These are phyloP conservation scores for Houttuynia cordata DNA, from an alignment of 164 flowering plant species.

Conservation along the genomic window DNA sequence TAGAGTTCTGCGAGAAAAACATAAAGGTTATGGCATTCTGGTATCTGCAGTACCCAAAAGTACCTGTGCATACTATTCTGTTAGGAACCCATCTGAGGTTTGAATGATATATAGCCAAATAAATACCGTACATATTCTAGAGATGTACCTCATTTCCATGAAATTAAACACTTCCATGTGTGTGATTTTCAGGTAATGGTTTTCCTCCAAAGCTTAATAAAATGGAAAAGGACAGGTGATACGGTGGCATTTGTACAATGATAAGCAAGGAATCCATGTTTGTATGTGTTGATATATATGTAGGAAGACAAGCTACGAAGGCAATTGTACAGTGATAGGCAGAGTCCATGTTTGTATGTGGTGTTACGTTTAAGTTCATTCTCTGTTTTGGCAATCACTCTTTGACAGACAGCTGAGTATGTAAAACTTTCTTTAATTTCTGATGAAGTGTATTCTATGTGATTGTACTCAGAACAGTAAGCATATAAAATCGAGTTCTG, in stretches of 20 bases:
- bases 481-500: no score
- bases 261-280: no score
- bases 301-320: no score
- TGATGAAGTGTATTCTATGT: no score
- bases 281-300: no score
- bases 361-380: no score
- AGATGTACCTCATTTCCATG: background rate
- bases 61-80: constrained; percentile 56
- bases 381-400: no score
- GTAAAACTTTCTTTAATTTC: no score
- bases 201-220: constrained; percentile 50
- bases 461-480: no score
- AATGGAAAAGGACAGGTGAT: constrained; percentile 24
- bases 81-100: constrained; percentile 72
- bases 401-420: no score
- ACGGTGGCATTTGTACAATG: background rate
- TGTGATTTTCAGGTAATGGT: constrained; percentile 47
- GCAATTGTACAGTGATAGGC: no score
- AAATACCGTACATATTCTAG: background rate
- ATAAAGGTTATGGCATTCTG: constrained; percentile 53
- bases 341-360: no score
- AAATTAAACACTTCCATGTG: background rate
- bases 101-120: background rate
- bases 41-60: constrained; percentile 69
- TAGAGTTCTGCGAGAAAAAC: constrained; percentile 44